These are phyloP conservation scores for Chrysoporthe puriensis DNA, from an alignment of 2,329 filamentous ascomycete genomes.

Conservation along the genomic window DNA sequence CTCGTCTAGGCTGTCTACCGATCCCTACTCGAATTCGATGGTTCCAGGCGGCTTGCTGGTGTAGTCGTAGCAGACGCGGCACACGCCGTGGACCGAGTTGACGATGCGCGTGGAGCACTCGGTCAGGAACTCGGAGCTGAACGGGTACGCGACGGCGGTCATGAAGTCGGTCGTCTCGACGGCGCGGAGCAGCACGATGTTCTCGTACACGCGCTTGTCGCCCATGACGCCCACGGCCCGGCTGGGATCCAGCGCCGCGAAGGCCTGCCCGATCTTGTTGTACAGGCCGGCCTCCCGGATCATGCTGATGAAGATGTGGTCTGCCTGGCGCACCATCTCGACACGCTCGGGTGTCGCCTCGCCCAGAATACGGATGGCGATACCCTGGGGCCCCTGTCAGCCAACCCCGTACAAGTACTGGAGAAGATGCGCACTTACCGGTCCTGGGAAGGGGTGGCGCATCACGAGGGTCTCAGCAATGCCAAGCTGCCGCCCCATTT, in stretches of 20 bases:
- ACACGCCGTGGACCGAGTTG: conserved; percentile 75
- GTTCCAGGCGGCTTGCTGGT: conserved; percentile 71
- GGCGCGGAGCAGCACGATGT: conserved; percentile 47
- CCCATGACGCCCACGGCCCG: conserved; percentile 52
- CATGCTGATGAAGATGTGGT: conserved; percentile 77
- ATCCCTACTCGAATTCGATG: conserved; percentile 70
- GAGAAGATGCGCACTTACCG: neutral
- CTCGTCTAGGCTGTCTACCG: too few relatives aligned
- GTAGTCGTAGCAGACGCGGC: conserved; percentile 70
- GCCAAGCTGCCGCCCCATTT: conserved; percentile 68
- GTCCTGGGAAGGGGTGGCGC: conserved; percentile 76
- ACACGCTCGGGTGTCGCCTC: conserved; percentile 82
- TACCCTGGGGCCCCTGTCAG: conserved; percentile 42
- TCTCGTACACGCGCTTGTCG: conserved; percentile 65
- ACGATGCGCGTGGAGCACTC: conserved; percentile 69
- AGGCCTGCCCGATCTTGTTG: conserved; percentile 58
- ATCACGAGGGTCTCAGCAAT: conserved; percentile 77
- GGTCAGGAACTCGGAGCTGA: conserved; percentile 46
- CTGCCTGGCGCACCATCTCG: conserved; percentile 76
- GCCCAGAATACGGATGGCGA: conserved; percentile 80
- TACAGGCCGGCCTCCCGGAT: conserved; percentile 76
- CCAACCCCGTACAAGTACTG: neutral
- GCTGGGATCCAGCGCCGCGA: conserved; percentile 49
- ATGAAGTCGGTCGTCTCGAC: conserved; percentile 67
- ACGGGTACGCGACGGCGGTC: conserved; percentile 72